A percentile compares a stretch with the other conserved stretches of the same genome.
Evolutionary conservation across 1,139 yeast genomes (phyloP).

Genomic region (Scheffersomyces lignicola): DNA sequence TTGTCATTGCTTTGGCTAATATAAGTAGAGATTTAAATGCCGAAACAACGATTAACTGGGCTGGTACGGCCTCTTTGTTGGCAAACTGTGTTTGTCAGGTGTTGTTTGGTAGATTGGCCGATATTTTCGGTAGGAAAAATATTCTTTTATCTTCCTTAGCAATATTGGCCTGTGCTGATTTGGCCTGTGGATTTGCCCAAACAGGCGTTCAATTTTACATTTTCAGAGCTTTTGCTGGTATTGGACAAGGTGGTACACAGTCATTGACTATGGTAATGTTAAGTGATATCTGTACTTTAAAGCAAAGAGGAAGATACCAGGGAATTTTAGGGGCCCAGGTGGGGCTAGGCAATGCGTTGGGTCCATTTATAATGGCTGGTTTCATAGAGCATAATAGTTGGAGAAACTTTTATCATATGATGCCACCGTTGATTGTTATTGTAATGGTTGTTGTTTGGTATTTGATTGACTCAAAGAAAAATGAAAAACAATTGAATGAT

Average conservation of each 20-base stretch:
- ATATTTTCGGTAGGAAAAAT: conserved; percentile 45
- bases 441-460: conserved; percentile 24
- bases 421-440: conserved; percentile 39
- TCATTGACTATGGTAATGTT: conserved; percentile 44
- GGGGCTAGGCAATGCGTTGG: conserved; percentile 56
- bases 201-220: conserved; percentile 39
- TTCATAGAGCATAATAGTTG: conserved; percentile 44
- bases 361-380: conserved; percentile 55
- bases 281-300: conserved; percentile 41
- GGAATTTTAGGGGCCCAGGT: conserved; percentile 49
- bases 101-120: conserved; percentile 40
- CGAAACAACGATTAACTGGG: conserved; percentile 45
- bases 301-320: conserved; percentile 45
- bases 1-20: conserved; percentile 43
- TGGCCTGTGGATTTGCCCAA: conserved; percentile 42
- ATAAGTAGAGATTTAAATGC: conserved; percentile 40
- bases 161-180: conserved; percentile 37
- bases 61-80: conserved; percentile 45
- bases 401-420: conserved; percentile 49
- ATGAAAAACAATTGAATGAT: conserved; percentile 19
- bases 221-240: conserved; percentile 44
- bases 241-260: conserved; percentile 47
- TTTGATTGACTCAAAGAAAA: conserved; percentile 24
- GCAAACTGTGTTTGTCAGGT: conserved; percentile 49
- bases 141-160: conserved; percentile 33